phyloP scores from a whole-genome alignment of 768 basidiomycete genomes.

The Termitomyces sp. region DNA sequence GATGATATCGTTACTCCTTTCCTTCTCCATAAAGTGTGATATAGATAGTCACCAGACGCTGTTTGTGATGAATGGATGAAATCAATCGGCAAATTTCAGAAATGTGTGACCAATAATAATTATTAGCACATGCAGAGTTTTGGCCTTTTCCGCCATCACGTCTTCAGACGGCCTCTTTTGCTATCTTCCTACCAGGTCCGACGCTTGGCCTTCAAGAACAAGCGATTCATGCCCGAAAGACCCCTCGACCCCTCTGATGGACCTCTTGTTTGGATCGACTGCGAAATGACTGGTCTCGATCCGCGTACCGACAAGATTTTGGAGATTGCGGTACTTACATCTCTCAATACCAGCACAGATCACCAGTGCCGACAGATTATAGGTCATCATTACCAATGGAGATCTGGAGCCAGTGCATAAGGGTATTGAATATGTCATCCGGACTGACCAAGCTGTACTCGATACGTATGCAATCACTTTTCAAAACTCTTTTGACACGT shows the following conservation, averaged over 20 bases:
- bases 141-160: slow-evolving; percentile 7
- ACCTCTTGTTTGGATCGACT: slow-evolving; percentile 80
- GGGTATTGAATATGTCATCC: slow-evolving; percentile 73
- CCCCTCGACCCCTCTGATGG: slow-evolving; percentile 47
- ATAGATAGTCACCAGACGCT: background rate
- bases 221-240: slow-evolving; percentile 6
- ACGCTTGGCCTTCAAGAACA: background rate
- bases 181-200: background rate
- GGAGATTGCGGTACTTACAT: slow-evolving; percentile 63
- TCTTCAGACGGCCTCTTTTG: slow-evolving; percentile 2
- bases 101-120: background rate
- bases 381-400: slow-evolving; percentile 88
- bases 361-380: slow-evolving; percentile 2
- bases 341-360: background rate
- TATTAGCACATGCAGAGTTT: slow-evolving; percentile 7
- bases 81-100: background rate
- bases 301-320: slow-evolving; percentile 62
- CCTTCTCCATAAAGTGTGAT: slow-evolving; percentile 3
- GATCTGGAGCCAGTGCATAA: slow-evolving; percentile 75
- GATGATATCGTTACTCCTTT: slow-evolving; percentile 2
- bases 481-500: background rate
- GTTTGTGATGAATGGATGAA: background rate
- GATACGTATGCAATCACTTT: slow-evolving; percentile 48
- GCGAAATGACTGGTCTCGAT: slow-evolving; percentile 82
- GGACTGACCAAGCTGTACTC: slow-evolving; percentile 59